These are phyloP conservation scores for Apiospora pterosperma DNA, from an alignment of 2,329 filamentous ascomycete species.

Conservation along the genomic window DNA sequence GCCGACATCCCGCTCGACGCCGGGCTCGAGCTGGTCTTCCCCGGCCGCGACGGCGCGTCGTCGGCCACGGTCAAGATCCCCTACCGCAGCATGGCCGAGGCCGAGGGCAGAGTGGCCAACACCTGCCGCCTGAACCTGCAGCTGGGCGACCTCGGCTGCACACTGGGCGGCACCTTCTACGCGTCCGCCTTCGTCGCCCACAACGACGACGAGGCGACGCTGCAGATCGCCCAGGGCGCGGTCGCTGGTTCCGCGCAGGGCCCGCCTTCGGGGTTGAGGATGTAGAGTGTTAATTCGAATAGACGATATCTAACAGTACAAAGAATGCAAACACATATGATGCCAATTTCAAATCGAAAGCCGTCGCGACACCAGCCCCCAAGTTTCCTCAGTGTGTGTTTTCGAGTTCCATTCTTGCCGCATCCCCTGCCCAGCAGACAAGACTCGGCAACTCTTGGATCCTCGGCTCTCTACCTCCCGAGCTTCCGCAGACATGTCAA, in stretches of 20 bases:
- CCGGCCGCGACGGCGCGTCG: background rate
- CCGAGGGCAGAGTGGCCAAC: background rate
- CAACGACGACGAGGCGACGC: background rate
- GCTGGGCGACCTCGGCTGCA: background rate
- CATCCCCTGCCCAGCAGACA: too few species aligned
- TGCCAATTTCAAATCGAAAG: background rate
- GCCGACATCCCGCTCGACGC: conserved; percentile 4
- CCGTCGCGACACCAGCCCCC: background rate
- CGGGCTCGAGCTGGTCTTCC: conserved; percentile 1
- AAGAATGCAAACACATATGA: background rate
- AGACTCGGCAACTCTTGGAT: too few species aligned
- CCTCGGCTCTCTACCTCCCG: too few species aligned
- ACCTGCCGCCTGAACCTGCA: conserved; percentile 3
- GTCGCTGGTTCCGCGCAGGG: background rate
- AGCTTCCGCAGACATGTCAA: too few species aligned
- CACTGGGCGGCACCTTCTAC: conserved; percentile 1
- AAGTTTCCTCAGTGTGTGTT: background rate
- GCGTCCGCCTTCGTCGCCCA: background rate
- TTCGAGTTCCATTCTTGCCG: too few species aligned
- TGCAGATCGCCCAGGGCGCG: conserved; percentile 2
- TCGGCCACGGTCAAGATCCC: conserved; percentile 2
- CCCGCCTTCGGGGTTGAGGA: background rate
- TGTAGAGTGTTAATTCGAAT: background rate
- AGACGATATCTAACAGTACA: background rate
- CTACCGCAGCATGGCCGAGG: conserved; percentile 5